Evolutionary conservation across 306 rosid species (phyloP).

Genomic region (Pyrus bretschneideri): DNA sequence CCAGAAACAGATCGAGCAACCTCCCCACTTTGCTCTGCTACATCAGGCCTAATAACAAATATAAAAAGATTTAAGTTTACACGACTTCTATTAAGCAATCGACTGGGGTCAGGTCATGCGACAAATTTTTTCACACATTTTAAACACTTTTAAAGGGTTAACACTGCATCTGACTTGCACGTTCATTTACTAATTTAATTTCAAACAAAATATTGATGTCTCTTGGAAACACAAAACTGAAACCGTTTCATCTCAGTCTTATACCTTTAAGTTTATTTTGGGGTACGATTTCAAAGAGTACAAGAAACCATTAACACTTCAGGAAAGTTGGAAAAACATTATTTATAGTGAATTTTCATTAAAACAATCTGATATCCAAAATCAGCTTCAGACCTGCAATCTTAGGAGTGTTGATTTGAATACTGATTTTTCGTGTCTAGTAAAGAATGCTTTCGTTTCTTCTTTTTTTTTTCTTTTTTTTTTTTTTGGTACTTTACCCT

Average conservation of each 20-base stretch:
- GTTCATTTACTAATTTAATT: no score
- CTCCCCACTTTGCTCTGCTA: slow-evolving; percentile 95
- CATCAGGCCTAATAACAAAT: slow-evolving; percentile 52
- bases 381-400: background rate
- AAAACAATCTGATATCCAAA: background rate
- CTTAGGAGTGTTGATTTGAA: background rate
- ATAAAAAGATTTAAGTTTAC: slow-evolving; percentile 1
- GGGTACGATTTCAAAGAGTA: background rate
- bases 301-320: background rate
- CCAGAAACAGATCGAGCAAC: slow-evolving; percentile 63
- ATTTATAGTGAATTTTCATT: background rate
- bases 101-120: background rate
- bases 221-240: no score
- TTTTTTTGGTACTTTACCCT: background rate
- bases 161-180: no score
- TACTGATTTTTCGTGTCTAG: no score
- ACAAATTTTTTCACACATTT: background rate
- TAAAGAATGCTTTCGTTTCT: background rate
- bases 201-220: no score
- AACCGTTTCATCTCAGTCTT: no score
- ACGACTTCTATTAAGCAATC: background rate
- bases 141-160: no score
- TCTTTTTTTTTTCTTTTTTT: no score
- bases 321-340: background rate
- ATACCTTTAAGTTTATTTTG: no score